Percentiles rank a stretch among this genome's conserved stretches.
These are phyloP conservation scores for Thelonectria discophora DNA, from an alignment of 2,329 filamentous ascomycete species.

Conservation along the genomic window DNA sequence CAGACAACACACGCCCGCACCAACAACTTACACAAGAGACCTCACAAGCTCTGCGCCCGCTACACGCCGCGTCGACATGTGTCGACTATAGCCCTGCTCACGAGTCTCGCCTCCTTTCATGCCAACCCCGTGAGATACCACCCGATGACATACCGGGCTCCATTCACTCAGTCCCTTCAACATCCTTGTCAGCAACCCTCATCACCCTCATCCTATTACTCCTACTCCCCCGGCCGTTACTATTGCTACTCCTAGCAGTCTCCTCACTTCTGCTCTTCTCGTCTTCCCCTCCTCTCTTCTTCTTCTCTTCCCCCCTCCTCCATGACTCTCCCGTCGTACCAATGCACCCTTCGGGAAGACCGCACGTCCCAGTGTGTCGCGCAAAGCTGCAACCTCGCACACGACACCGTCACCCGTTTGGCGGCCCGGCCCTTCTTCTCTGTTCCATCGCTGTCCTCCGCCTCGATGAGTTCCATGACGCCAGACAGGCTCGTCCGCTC, in stretches of 20 bases:
- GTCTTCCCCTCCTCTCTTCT: background rate
- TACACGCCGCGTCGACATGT: slow-evolving; percentile 15
- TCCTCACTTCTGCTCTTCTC: background rate
- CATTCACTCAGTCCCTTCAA: slow-evolving; percentile 8
- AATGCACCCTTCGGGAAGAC: slow-evolving; percentile 42
- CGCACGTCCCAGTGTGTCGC: slow-evolving; percentile 39
- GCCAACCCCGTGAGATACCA: slow-evolving; percentile 18
- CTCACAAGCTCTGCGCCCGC: background rate
- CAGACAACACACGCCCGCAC: slow-evolving; percentile 4
- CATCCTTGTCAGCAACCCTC: background rate
- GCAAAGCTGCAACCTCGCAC: slow-evolving; percentile 41
- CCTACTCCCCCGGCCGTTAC: background rate
- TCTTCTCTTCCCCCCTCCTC: slow-evolving; percentile 3
- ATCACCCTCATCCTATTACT: background rate
- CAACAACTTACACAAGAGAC: slow-evolving; percentile 8
- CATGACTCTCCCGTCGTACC: slow-evolving; percentile 43
- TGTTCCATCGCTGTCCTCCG: slow-evolving; percentile 27
- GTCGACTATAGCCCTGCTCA: slow-evolving; percentile 21
- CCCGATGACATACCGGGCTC: slow-evolving; percentile 2
- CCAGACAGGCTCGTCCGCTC: slow-evolving; percentile 40
- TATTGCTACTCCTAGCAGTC: slow-evolving; percentile 1
- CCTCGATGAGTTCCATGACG: slow-evolving; percentile 36
- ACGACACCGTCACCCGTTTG: slow-evolving; percentile 39
- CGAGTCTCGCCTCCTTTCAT: slow-evolving; percentile 8
- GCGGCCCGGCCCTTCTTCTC: slow-evolving; percentile 38